phyloP scores from a whole-genome alignment of 2,329 filamentous ascomycete genomes.

The Fusarium concolor region DNA sequence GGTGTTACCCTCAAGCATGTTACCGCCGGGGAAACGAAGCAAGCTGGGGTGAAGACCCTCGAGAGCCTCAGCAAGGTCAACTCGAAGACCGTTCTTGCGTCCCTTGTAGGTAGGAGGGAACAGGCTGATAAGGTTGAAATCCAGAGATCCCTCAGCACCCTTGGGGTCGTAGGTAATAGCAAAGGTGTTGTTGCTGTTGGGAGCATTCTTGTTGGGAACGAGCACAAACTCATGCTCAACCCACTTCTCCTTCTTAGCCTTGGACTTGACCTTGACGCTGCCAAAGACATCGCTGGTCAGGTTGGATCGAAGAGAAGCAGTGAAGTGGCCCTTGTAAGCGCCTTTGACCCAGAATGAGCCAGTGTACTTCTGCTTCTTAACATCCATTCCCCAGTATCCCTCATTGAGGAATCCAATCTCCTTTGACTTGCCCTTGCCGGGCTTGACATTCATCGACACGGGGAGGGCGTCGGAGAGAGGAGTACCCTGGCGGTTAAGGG shows the following conservation, averaged over 20 bases:
- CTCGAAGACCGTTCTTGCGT: conserved; percentile 67
- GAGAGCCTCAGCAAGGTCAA: conserved; percentile 66
- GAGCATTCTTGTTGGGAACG: conserved; percentile 58
- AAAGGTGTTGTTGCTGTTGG: conserved; percentile 68
- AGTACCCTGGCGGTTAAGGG: conserved; percentile 58
- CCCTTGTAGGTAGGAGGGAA: conserved; percentile 71
- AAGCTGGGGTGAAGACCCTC: conserved; percentile 66
- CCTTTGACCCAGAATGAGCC: conserved; percentile 67
- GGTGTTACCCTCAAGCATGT: conserved; percentile 66
- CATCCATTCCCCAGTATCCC: conserved; percentile 69
- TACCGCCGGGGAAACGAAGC: conserved; percentile 74
- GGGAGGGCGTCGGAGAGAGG: conserved; percentile 66
- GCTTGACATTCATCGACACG: conserved; percentile 61
- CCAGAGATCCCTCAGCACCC: conserved; percentile 57
- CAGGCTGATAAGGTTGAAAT: conserved; percentile 69
- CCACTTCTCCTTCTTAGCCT: conserved; percentile 57
- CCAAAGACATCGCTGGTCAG: conserved; percentile 59
- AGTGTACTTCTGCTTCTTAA: conserved; percentile 60
- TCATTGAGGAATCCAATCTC: conserved; percentile 62
- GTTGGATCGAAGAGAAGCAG: conserved; percentile 59
- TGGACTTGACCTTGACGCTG: conserved; percentile 59
- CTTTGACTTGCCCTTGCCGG: conserved; percentile 44
- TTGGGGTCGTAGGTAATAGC: conserved; percentile 63
- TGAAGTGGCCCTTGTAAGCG: conserved; percentile 60
- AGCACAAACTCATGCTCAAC: conserved; percentile 63